Evolutionary conservation across 2,329 filamentous ascomycete genomes (phyloP).

Genomic region (Aspergillus tubingensis): DNA sequence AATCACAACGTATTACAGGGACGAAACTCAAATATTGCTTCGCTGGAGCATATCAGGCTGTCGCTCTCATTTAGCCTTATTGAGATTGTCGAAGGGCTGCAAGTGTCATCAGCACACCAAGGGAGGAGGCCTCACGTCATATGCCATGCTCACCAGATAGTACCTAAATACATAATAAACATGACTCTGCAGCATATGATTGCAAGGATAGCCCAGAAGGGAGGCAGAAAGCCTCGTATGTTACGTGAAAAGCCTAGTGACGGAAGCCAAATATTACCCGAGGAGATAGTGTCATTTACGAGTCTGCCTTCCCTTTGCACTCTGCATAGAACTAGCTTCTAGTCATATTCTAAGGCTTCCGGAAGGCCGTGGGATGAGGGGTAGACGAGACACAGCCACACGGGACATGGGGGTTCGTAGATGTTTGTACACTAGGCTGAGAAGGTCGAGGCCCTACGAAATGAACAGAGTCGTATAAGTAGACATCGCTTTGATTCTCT

Average conservation of each 20-base stretch:
- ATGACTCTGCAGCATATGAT: background rate
- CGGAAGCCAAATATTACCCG: background rate
- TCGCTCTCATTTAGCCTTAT: too few species aligned
- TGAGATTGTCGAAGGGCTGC: background rate
- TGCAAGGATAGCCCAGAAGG: background rate
- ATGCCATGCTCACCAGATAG: background rate
- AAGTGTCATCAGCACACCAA: background rate
- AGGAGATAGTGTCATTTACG: background rate
- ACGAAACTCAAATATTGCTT: background rate
- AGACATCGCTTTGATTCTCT: background rate
- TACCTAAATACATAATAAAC: background rate
- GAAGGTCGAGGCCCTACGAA: background rate
- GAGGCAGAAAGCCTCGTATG: background rate
- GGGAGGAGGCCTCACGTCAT: background rate
- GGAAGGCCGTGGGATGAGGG: background rate
- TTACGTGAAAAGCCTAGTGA: background rate
- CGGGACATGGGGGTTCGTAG: background rate
- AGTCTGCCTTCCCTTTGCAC: background rate
- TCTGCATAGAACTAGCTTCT: background rate
- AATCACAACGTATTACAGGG: background rate
- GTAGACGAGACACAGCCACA: background rate
- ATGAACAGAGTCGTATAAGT: background rate
- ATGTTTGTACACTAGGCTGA: background rate
- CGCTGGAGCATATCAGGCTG: too few species aligned
- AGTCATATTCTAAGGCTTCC: background rate